Evolutionary conservation across 2,329 filamentous ascomycete species (phyloP).

Genomic region (Penicillium paneum): DNA sequence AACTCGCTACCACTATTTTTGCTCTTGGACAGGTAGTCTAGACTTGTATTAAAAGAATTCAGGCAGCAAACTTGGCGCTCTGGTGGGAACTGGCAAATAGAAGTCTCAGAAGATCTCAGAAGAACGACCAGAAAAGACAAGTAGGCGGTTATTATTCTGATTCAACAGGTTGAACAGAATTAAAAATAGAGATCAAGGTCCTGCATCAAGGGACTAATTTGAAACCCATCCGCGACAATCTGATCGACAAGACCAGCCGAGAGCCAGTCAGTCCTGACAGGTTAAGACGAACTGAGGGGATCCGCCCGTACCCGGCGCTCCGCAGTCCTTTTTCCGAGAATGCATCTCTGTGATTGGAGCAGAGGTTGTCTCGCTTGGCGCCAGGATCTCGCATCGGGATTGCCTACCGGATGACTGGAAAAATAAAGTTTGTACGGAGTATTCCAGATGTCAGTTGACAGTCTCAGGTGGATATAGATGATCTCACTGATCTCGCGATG

Average conservation of each 20-base stretch:
- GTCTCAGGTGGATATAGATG: slow-evolving; percentile 9
- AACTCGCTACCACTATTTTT: neutral
- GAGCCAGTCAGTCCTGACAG: slow-evolving; percentile 6
- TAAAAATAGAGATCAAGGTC: slow-evolving; percentile 17
- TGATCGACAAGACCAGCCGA: slow-evolving; percentile 9
- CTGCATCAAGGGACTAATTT: slow-evolving; percentile 6
- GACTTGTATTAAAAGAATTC: neutral
- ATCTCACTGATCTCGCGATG: slow-evolving; percentile 12
- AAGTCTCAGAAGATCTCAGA: neutral
- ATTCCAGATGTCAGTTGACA: neutral
- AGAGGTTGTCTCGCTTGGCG: slow-evolving; percentile 17
- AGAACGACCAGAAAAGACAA: neutral
- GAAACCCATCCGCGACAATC: slow-evolving; percentile 20
- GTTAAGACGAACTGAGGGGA: slow-evolving; percentile 9
- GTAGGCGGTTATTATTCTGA: slow-evolving; percentile 6
- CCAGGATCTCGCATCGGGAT: slow-evolving; percentile 16
- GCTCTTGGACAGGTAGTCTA: neutral
- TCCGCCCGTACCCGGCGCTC: slow-evolving; percentile 18
- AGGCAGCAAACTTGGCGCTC: neutral
- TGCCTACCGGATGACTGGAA: neutral
- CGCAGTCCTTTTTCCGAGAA: slow-evolving; percentile 1
- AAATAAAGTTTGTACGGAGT: neutral
- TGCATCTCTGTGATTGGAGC: slow-evolving; percentile 14
- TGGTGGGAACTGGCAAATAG: neutral
- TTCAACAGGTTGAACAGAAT: slow-evolving; percentile 3